Base-by-base conservation (phyloP, 2,329 filamentous ascomycete genomes). In the Colletotrichum lini region DNA sequence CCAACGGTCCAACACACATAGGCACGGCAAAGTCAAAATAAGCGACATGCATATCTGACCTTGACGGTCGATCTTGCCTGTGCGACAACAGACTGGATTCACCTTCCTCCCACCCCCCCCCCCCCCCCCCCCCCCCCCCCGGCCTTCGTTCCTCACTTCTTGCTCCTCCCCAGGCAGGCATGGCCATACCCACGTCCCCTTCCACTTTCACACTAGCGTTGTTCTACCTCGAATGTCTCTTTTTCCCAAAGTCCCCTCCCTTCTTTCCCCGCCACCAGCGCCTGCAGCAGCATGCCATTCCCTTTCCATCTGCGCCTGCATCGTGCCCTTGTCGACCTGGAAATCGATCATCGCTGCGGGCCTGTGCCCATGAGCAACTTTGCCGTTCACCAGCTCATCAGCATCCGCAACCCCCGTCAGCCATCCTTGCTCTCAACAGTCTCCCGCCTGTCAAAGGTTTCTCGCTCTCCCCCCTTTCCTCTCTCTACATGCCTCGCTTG, bases 221-320 rank as follows among this genome's bases (percentile, higher is more conserved):
- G 30, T 53, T n/a, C 50, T 53, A 35, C 50, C 50, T 53, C 18
- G 16, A 54, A 38, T 56, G 52, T 56, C 52, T 56, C 52, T 49
- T 13, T 18, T 12, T 21, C 13, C 13, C 35, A n/a, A 59, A 47
- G 21, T 53, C 40, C 63, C 44, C 23, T 56, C 65, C 64, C 54
- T 54, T 52, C 52, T 42, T 59, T 53, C 59, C 59, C 59, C 59
- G 53, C 61, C 54, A 54, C 67, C 61, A 69, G 52, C 30, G 61
- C 54, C 54, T 65, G 45, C 42, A 44, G 21, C 23, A 49, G 45
- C 52, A 42, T 50, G 21, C 68, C 59, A 53, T 68, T 58, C 68
- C 68, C 53, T 40, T 63, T 68, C 57, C 35, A 45, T 44, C 12
- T 40, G 16, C 58, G 47, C 45, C 65, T 67, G 68, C 68, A 71